Evolutionary conservation across 1,139 yeast genomes (phyloP).

Genomic region (Geotrichum klebahnii): DNA sequence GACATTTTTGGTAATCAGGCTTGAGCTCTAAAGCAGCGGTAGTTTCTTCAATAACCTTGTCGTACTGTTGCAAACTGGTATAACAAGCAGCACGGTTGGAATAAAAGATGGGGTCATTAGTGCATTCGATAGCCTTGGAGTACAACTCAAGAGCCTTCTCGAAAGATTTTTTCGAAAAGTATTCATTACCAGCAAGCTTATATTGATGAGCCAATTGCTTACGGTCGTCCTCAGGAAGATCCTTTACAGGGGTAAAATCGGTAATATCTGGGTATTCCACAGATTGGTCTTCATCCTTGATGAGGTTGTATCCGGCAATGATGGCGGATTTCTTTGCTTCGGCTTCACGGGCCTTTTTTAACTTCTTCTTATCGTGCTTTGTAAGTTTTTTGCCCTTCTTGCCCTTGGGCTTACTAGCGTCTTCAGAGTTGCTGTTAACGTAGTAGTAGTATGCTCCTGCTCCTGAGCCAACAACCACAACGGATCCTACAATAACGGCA

Average conservation of each 20-base stretch:
- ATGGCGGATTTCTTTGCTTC: slow-evolving; percentile 10
- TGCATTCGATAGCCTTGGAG: slow-evolving; percentile 65
- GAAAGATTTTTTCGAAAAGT: slow-evolving; percentile 58
- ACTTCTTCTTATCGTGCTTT: slow-evolving; percentile 31
- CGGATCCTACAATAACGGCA: slow-evolving; percentile 34
- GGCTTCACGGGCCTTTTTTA: slow-evolving; percentile 23
- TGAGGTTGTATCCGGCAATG: slow-evolving; percentile 28
- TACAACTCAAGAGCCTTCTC: slow-evolving; percentile 72
- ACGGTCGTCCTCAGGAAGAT: slow-evolving; percentile 52
- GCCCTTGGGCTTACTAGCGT: slow-evolving; percentile 22
- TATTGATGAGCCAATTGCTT: slow-evolving; percentile 69
- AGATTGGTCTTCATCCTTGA: slow-evolving; percentile 29
- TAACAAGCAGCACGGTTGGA: slow-evolving; percentile 96
- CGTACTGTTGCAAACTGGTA: slow-evolving; percentile 71
- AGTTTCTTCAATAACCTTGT: slow-evolving; percentile 82
- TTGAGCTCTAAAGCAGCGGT: slow-evolving; percentile 78
- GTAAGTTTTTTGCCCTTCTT: slow-evolving; percentile 32
- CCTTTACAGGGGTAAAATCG: slow-evolving; percentile 43
- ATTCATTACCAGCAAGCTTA: slow-evolving; percentile 86
- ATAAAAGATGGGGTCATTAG: slow-evolving; percentile 80
- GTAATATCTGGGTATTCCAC: slow-evolving; percentile 36
- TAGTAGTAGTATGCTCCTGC: slow-evolving; percentile 35
- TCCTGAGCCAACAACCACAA: slow-evolving; percentile 37
- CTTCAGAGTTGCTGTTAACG: slow-evolving; percentile 16
- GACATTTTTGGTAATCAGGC: slow-evolving; percentile 87